phyloP scores from a whole-genome alignment of 768 basidiomycete species.

The Serendipita sp. region DNA sequence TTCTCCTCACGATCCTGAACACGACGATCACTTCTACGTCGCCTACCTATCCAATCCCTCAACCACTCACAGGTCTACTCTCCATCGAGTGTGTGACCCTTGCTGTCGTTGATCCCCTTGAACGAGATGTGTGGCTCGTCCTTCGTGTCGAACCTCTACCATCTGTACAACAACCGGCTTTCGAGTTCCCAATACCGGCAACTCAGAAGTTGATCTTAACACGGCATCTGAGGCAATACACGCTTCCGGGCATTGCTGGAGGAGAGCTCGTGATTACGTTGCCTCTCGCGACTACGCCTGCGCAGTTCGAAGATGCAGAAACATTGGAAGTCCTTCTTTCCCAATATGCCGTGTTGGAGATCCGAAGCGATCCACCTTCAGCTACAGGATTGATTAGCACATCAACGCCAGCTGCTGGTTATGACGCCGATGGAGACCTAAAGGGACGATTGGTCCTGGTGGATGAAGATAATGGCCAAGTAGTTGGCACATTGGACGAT shows the following conservation, averaged over 20 bases:
- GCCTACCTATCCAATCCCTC: slow-evolving; percentile 12
- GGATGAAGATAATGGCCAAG: slow-evolving; percentile 53
- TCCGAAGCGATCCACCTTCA: slow-evolving; percentile 8
- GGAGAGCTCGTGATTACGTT: slow-evolving; percentile 13
- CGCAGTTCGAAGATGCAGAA: slow-evolving; percentile 38
- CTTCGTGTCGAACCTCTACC: slow-evolving; percentile 28
- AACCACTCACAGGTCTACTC: slow-evolving; percentile 25
- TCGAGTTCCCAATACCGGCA: slow-evolving; percentile 49
- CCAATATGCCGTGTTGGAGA: slow-evolving; percentile 36
- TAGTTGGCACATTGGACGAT: slow-evolving; percentile 53
- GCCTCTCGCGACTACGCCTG: slow-evolving; percentile 19
- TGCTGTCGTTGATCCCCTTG: slow-evolving; percentile 18
- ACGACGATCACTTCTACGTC: slow-evolving; percentile 25
- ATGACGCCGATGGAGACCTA: slow-evolving; percentile 14
- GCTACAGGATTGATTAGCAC: slow-evolving; percentile 22
- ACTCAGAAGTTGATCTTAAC: slow-evolving; percentile 28
- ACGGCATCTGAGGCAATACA: slow-evolving; percentile 25
- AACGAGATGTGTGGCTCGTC: slow-evolving; percentile 51
- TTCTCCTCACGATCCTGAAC: slow-evolving; percentile 36
- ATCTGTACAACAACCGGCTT: slow-evolving; percentile 9
- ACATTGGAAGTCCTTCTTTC: slow-evolving; percentile 49
- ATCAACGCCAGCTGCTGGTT: background rate
- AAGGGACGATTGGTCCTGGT: slow-evolving; percentile 51
- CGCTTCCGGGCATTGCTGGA: slow-evolving; percentile 24
- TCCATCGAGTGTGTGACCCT: slow-evolving; percentile 47